Percentiles rank a stretch among this genome's conserved stretches.
Conservation (phyloP, 2,329 filamentous ascomycete species). For the Ophiocordyceps sinensis region DNA sequence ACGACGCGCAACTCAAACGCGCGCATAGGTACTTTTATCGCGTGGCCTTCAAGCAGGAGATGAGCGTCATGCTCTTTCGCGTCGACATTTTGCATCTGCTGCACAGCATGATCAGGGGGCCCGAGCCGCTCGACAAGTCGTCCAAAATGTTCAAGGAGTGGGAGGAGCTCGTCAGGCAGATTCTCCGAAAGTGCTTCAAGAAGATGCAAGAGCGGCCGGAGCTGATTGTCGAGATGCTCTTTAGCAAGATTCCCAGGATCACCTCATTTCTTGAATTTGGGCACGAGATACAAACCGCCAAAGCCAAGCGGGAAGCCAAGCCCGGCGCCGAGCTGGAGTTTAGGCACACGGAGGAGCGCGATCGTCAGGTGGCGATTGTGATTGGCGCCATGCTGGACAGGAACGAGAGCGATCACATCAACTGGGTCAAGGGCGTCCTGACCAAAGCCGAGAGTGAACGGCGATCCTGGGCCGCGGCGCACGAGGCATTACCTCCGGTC, state of each 20-base stretch:
- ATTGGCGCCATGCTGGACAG: slow-evolving; percentile 70
- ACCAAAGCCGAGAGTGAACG: slow-evolving; percentile 56
- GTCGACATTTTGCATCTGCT: slow-evolving; percentile 83
- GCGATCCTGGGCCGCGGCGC: slow-evolving; percentile 61
- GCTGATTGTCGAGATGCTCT: slow-evolving; percentile 80
- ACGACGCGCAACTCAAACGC: slow-evolving; percentile 69
- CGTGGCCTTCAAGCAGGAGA: slow-evolving; percentile 86
- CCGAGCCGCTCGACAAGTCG: slow-evolving; percentile 55
- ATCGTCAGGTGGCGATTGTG: slow-evolving; percentile 64
- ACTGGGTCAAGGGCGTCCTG: slow-evolving; percentile 67
- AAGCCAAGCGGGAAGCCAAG: slow-evolving; percentile 43
- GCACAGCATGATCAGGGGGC: slow-evolving; percentile 83
- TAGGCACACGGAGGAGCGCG: slow-evolving; percentile 51
- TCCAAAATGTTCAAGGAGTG: slow-evolving; percentile 68
- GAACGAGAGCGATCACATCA: slow-evolving; percentile 59
- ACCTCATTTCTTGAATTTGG: slow-evolving; percentile 84
- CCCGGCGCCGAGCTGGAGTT: slow-evolving; percentile 76
- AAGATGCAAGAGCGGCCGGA: slow-evolving; percentile 78
- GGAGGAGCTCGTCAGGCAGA: slow-evolving; percentile 76
- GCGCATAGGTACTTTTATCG: slow-evolving; percentile 91
- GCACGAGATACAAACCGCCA: slow-evolving; percentile 66
- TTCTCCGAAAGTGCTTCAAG: slow-evolving; percentile 67
- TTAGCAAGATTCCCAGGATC: slow-evolving; percentile 77
- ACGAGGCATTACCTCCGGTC: slow-evolving; percentile 38
- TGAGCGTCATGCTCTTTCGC: slow-evolving; percentile 76